Percentiles rank a stretch among this genome's conserved stretches.
phyloP scores from a whole-genome alignment of 2,329 filamentous ascomycete genomes.

The Colletotrichum siamense region DNA sequence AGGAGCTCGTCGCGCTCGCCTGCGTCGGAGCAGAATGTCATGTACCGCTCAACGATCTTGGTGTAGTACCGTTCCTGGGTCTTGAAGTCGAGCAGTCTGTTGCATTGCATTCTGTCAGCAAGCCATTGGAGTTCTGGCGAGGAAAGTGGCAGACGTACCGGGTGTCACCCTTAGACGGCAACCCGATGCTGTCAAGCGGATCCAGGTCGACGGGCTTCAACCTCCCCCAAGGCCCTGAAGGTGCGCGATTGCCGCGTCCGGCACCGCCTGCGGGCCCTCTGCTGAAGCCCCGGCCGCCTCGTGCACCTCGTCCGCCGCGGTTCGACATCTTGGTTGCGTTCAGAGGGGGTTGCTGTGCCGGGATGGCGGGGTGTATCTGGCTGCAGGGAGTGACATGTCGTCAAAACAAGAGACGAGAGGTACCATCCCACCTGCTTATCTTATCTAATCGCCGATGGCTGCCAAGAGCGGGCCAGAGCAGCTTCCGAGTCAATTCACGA shows the following conservation, averaged over 20 bases:
- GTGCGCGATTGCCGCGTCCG: slow-evolving; percentile 32
- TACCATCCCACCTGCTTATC: slow-evolving; percentile 17
- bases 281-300: neutral
- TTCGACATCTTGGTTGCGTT: slow-evolving; percentile 1
- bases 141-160: slow-evolving; percentile 65
- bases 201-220: slow-evolving; percentile 78
- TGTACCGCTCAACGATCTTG: slow-evolving; percentile 86
- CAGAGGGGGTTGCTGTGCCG: neutral
- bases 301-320: slow-evolving; percentile 13
- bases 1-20: slow-evolving; percentile 76
- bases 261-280: neutral
- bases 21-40: slow-evolving; percentile 83
- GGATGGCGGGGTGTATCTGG: neutral
- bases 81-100: slow-evolving; percentile 74
- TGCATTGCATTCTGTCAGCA: too few relatives aligned
- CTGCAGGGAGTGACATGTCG: neutral
- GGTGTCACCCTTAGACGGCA: slow-evolving; percentile 90
- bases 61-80: slow-evolving; percentile 86
- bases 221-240: slow-evolving; percentile 68
- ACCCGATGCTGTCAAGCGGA: slow-evolving; percentile 79
- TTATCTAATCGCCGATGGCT: slow-evolving; percentile 17
- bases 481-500: neutral
- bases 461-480: slow-evolving; percentile 1
- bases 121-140: too few relatives aligned
- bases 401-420: slow-evolving; percentile 18